phyloP scores from a whole-genome alignment of 2,329 filamentous ascomycete genomes.

The Colletotrichum paranaense region DNA sequence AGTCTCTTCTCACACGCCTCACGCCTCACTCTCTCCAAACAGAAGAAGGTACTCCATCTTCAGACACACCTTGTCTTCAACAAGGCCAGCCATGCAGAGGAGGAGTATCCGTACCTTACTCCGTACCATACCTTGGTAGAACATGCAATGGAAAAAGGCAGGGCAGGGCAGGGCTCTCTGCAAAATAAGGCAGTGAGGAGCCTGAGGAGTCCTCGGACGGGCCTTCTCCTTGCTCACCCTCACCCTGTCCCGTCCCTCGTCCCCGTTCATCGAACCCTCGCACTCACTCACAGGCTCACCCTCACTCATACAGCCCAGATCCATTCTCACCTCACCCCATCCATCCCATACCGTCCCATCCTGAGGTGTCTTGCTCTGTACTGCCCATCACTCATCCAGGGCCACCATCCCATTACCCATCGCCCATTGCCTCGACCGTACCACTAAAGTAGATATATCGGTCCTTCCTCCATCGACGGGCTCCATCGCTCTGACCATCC shows the following conservation, averaged over 20 bases:
- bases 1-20: constrained; percentile 4
- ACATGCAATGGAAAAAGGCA: not conserved
- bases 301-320: not conserved
- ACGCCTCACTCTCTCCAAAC: not conserved
- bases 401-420: constrained; percentile 12
- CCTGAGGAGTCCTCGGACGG: not conserved
- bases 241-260: not conserved
- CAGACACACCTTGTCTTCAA: not conserved
- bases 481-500: constrained; percentile 31
- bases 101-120: no score
- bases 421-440: not conserved
- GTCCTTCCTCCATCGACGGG: constrained; percentile 32
- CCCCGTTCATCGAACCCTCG: constrained; percentile 1
- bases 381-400: not conserved
- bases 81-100: not conserved
- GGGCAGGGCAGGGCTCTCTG: constrained; percentile 1
- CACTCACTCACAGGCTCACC: not conserved
- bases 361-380: not conserved
- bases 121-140: no score
- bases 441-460: constrained; percentile 28
- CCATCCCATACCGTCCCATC: constrained; percentile 9
- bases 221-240: not conserved
- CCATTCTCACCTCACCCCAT: constrained; percentile 16
- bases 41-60: not conserved
- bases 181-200: not conserved